Base-by-base conservation (phyloP, 1,139 yeast species). In the Debaryomyces udenii region DNA sequence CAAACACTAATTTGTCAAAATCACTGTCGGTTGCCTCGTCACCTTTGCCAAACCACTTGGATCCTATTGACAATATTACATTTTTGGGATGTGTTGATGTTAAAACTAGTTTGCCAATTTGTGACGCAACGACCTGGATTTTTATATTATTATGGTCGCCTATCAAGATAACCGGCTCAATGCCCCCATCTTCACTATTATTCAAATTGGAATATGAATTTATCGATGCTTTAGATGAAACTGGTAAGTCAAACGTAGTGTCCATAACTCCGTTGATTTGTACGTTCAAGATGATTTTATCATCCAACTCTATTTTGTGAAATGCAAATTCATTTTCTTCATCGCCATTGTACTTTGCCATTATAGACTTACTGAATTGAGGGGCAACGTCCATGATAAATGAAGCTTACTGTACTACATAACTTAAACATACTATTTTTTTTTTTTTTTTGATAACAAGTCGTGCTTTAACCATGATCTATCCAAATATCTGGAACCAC, bases 41-140 rank as follows among this genome's bases (percentile, higher is more conserved):
- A 13, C 71, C 71, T 41, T 51, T 56, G 2, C 78, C 77, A 52
- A 73, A 72, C 78, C 78, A 73, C 47, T 55, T 53, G 1, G 73
- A 62, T 3, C 73, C 76, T 13, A 73, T 57, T 6, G 76, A 66
- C 27, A 73, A 49, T 3, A 69, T 61, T 11, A 68, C 56, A 40
- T 59, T 60, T 41, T 68, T 66, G 3, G 75, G 74, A 17, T 53
- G 51, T 4, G 43, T 39, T 9, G 53, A 48, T 24, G 59, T 51
- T 6, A 64, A 43, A 3, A 61, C 53, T 27, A 73, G 46, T 51
- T 71, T 72, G 3, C 74, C 76, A 7, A 73, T 62, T 48, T 73
- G 76, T n/a, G 69, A 55, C 3, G 73, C 77, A 11, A 73, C 60
- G 22, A 73, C 63, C 45, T 67, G 72, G 9, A 68, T 52, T 50